Evolutionary conservation across 106 monocot species (phyloP).

Genomic region (Amphibolis antarctica): DNA sequence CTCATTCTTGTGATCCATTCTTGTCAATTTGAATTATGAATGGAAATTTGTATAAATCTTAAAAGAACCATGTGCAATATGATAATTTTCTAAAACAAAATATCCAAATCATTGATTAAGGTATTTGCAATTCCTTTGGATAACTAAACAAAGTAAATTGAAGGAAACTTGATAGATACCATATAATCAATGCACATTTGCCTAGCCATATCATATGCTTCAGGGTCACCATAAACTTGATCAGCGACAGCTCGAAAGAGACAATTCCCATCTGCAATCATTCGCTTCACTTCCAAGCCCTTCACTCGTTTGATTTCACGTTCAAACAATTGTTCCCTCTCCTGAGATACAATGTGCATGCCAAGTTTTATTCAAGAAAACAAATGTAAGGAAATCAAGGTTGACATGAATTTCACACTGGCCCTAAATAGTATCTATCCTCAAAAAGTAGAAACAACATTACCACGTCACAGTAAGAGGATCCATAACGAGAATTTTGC

Average conservation of each 20-base stretch:
- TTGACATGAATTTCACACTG: background rate
- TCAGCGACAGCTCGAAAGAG: constrained; percentile 96
- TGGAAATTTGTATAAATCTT: no score
- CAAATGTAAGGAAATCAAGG: no score
- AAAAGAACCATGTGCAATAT: background rate
- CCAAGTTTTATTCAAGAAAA: background rate
- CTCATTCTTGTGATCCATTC: no score
- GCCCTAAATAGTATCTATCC: background rate
- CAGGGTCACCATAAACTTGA: constrained; percentile 98
- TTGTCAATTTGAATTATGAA: no score
- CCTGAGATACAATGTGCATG: constrained; percentile 27
- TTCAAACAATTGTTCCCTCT: constrained; percentile 81
- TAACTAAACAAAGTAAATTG: background rate
- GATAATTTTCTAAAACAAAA: background rate
- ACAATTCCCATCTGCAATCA: constrained; percentile 88
- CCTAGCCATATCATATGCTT: constrained; percentile 77
- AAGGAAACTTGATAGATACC: constrained; percentile 30
- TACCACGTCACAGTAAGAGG: constrained; percentile 73
- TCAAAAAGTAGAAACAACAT: constrained; percentile 3
- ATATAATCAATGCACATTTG: constrained; percentile 99
- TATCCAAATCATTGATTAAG: background rate
- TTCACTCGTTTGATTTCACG: constrained; percentile 63
- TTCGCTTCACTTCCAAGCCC: constrained; percentile 77
- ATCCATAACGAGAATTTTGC: constrained; percentile 57
- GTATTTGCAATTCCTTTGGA: background rate